Evolutionary conservation across 1,284 basidiomycete species (phyloP).

Genomic region (Ceratobasidium sp.): DNA sequence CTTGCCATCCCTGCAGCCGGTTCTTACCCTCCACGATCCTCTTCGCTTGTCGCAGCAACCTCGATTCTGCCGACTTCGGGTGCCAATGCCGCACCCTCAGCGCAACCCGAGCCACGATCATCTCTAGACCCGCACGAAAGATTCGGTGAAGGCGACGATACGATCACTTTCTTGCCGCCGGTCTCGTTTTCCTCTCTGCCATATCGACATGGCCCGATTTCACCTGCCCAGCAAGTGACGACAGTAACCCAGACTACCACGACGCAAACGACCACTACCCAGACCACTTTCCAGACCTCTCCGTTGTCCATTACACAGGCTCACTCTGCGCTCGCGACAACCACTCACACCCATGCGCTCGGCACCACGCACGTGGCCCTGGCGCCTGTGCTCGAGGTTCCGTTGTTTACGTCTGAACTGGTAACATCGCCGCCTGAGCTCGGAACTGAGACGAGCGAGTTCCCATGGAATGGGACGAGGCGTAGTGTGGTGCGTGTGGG

Average conservation of each 20-base stretch:
- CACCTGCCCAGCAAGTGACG: background rate
- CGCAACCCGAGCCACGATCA: background rate
- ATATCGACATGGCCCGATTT: background rate
- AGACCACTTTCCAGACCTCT: background rate
- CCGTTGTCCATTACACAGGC: background rate
- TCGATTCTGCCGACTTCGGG: background rate
- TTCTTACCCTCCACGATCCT: background rate
- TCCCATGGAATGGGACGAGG: slow-evolving; percentile 12
- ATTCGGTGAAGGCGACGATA: slow-evolving; percentile 8
- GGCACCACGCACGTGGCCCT: background rate
- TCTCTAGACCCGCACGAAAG: background rate
- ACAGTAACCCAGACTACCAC: slow-evolving; percentile 20
- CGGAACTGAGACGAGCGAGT: background rate
- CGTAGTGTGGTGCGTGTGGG: background rate
- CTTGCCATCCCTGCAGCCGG: background rate
- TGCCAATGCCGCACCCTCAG: background rate
- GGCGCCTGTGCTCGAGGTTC: slow-evolving; percentile 24
- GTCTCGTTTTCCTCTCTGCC: background rate
- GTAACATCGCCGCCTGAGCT: slow-evolving; percentile 10
- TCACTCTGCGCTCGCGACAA: slow-evolving; percentile 8
- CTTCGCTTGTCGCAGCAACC: background rate
- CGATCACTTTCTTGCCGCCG: background rate
- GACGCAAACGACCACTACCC: slow-evolving; percentile 10
- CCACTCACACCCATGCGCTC: background rate
- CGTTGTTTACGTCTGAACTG: slow-evolving; percentile 9